Base-by-base conservation (phyloP, 208 protist species). In the Crithidia expoeki region DNA sequence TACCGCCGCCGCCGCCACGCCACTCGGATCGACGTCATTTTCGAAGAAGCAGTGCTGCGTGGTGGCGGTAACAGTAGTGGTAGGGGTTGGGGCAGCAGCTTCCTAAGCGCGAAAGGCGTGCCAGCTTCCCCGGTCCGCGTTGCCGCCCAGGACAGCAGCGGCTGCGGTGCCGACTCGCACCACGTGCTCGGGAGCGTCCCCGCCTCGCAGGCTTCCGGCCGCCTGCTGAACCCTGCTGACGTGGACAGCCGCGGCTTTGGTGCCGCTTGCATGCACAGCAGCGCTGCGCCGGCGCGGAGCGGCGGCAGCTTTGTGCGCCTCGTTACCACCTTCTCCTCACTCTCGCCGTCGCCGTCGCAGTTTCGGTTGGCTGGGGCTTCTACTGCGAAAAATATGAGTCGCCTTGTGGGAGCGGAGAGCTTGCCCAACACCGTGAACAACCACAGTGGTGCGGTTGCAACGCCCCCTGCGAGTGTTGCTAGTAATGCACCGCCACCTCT, bases 301-400 rank as follows among this genome's bases (percentile, higher is more conserved):
- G 47, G 60, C 60, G 32, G 60, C 60, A 56, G 60, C 60, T 66
- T 66, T 34, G 21, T 66, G 42, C 60, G 60, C 36, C 44, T 44
- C 33, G 38, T 49, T 2, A 21, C 53, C 33, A 16, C 33, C 17
- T 7, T 33, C 4, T 16, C 21, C 11, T 49, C 25, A 38, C 28
- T 38, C 3, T 28, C 56, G 5, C 14, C 33, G 38, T 40, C 56
- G 28, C 51, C 23, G 51, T 36, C 51, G 51, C 51, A 36, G 11
- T 7, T 32, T 5, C 51, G 36, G 14, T 23, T 52, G n/a, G n/a
- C 42, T 14, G 51, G 30, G 28, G 30, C 21, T 57, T 25, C 28
- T 3, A 17, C 28, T 23, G 42, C 42, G 14, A n/a, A 9, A 4
- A 17, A 9, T 5, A 28, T 23, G 14, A 16, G n/a, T n/a, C n/a